phyloP scores from a whole-genome alignment of 179 eudicot species.

The Carnegiea gigantea region DNA sequence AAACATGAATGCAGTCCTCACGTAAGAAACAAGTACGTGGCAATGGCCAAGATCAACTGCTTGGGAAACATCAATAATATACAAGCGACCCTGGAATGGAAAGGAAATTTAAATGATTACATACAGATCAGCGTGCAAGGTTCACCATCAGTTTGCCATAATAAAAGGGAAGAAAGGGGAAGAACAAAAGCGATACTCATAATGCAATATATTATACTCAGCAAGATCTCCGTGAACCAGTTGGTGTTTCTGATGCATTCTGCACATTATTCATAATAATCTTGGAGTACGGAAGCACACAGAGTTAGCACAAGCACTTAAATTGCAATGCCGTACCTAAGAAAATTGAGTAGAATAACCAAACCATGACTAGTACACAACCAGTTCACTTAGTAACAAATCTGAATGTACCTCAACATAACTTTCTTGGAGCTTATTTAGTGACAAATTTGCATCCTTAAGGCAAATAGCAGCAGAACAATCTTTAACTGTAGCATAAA shows the following conservation, averaged over 20 bases:
- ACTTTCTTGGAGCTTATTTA: no score
- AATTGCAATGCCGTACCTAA: no score
- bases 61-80: constrained; percentile 92
- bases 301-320: background rate
- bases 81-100: constrained; percentile 71
- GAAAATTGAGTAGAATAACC: no score
- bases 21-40: constrained; percentile 76
- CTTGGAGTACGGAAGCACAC: constrained; percentile 28
- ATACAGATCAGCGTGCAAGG: no score
- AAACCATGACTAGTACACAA: no score
- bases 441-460: no score
- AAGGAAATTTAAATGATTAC: no score
- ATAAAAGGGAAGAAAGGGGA: background rate
- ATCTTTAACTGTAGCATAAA: no score
- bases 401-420: no score
- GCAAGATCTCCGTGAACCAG: constrained; percentile 95
- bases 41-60: constrained; percentile 97
- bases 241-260: constrained; percentile 87
- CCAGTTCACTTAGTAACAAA: no score
- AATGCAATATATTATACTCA: constrained; percentile 83
- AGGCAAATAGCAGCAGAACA: no score
- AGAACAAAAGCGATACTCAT: constrained; percentile 52
- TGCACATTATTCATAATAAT: constrained; percentile 77
- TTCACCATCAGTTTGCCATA: no score
- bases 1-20: constrained; percentile 85